These are phyloP conservation scores for Platanthera guangdongensis DNA, from an alignment of 106 monocot genomes.

Conservation along the genomic window DNA sequence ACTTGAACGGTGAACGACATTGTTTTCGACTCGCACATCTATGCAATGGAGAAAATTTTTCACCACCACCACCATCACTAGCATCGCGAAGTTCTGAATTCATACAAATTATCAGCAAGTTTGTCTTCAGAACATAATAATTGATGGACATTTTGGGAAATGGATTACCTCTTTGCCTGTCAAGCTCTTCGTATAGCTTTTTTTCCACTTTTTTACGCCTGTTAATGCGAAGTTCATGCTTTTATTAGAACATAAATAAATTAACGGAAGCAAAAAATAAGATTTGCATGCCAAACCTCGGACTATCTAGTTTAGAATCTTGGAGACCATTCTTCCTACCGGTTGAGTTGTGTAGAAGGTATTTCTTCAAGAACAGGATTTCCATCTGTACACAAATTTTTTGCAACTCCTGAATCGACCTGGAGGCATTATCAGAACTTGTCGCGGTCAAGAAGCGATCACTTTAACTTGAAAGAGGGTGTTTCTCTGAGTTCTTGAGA, in stretches of 20 bases:
- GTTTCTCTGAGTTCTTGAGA: conserved; percentile 24
- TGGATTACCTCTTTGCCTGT: conserved; percentile 46
- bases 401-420: conserved; percentile 20
- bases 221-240: conserved; percentile 24
- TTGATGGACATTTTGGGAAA: neutral
- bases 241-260: neutral
- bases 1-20: conserved; percentile 30
- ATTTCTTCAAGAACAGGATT: conserved; percentile 60
- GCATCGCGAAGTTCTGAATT: conserved; percentile 52
- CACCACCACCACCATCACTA: conserved; percentile 14
- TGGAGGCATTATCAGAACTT: conserved; percentile 21
- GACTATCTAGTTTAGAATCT: conserved; percentile 26
- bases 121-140: neutral
- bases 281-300: conserved; percentile 40
- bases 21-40: conserved; percentile 27
- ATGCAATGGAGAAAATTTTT: conserved; percentile 43
- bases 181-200: conserved; percentile 83
- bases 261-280: neutral
- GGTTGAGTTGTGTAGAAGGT: conserved; percentile 55
- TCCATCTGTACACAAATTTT: conserved; percentile 18
- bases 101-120: neutral
- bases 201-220: conserved; percentile 72
- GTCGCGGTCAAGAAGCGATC: conserved; percentile 6
- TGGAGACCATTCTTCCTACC: conserved; percentile 33
- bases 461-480: neutral